Conservation (phyloP, 208 protist genomes). For the Eutreptiella sp. region DNA sequence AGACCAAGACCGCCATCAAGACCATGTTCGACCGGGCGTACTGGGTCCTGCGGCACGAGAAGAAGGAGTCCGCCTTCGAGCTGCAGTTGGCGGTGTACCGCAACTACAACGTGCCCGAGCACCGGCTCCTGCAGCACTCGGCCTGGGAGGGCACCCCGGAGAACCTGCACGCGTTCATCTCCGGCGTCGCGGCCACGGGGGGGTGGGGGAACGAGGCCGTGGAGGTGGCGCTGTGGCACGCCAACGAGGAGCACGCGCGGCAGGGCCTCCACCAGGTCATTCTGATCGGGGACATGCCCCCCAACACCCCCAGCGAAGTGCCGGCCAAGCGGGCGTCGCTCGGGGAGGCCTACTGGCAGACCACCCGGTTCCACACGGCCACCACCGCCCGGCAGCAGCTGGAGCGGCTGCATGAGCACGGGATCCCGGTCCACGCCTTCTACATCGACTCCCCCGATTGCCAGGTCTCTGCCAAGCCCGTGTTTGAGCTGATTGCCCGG, state of each 20-base stretch:
- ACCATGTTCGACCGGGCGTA: slow-evolving; percentile 18
- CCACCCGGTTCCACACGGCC: no score
- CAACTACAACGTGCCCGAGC: slow-evolving; percentile 33
- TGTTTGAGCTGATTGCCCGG: slow-evolving; percentile 6
- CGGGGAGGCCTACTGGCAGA: no score
- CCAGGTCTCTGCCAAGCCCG: not conserved
- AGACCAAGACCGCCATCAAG: slow-evolving; percentile 18
- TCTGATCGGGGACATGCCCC: slow-evolving; percentile 13
- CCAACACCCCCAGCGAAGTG: not conserved
- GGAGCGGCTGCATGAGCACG: not conserved
- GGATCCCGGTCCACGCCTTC: slow-evolving; percentile 12
- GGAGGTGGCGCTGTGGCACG: slow-evolving; percentile 25
- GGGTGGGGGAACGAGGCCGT: slow-evolving; percentile 31
- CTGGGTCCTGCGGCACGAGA: slow-evolving; percentile 1
- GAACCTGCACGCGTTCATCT: slow-evolving; percentile 11
- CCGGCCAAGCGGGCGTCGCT: no score
- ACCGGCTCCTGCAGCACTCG: slow-evolving; percentile 14
- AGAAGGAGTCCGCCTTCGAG: not conserved
- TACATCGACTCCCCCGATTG: no score
- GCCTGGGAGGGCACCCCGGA: slow-evolving; percentile 17
- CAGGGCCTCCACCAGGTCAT: slow-evolving; percentile 22
- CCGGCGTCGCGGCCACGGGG: not conserved
- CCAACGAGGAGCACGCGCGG: slow-evolving; percentile 26
- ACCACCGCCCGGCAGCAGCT: no score
- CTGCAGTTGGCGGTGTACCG: slow-evolving; percentile 28